Evolutionary conservation across 23 red algal genomes (phyloP), one percentile per base, ranked within the genome.

Genomic region (Gracilaria gracilis): DNA sequence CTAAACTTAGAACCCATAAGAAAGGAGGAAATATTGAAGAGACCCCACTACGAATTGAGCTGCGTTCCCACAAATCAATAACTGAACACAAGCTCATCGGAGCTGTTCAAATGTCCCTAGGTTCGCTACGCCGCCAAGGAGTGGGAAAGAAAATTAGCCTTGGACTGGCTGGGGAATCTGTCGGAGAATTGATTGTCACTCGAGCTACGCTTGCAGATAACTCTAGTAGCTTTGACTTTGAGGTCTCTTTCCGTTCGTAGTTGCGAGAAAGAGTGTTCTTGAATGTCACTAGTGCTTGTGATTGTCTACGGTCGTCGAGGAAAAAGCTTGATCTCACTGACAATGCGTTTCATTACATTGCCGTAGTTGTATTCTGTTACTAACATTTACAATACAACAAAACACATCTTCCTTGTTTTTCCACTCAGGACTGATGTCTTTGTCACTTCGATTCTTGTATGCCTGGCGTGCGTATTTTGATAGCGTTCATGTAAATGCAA

Each of bases 71-170:
- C 36, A 57, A 75, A 36, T 80, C 91, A 11, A 94, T 87, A 36
- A 81, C 80, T 16, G 82, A 94, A 55, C 91, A 94, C 57, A 86
- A 87, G 61, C 81, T 94, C 15, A 94, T 94, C 79, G 91, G 91
- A 17, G 91, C 91, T 7, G 83, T 87, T 34, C 91, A 94, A 87
- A 88, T 94, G 91, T 94, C 91, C 47, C 81, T 94, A 7, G 91
- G 69, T 48, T 87, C 82, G 21, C 57, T 94, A 21, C 82, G 91
- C 40, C 81, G 91, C 24, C 91, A 94, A 57, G 77, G 80, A 73
- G 57, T 81, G 34, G 82, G 91, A 21, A 94, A 94, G 81, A 86
- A 86, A 66, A 86, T 94, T 11, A 87, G 82, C 51, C 73, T 94
- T 9, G 91, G 91, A 65, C 80, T 94, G n/a, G 91, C 82, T 39